Evolutionary conservation across 2,329 filamentous ascomycete species (phyloP).

Genomic region (Pseudogymnoascus sp.): DNA sequence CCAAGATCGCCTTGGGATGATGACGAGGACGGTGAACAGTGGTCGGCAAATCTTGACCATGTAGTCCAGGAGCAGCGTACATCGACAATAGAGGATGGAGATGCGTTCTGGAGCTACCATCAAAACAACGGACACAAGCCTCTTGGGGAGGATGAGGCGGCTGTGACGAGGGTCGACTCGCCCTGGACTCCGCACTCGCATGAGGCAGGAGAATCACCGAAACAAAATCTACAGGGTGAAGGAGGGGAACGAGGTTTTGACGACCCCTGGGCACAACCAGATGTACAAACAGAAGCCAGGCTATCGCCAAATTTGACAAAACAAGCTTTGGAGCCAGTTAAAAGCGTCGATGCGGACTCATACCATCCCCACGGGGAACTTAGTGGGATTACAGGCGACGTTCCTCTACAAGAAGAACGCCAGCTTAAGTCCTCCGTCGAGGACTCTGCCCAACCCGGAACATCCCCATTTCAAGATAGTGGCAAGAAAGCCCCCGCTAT

Average conservation of each 20-base stretch:
- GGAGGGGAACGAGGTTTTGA: background rate
- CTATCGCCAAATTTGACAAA: background rate
- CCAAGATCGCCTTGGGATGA: slow-evolving; percentile 23
- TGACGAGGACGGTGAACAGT: slow-evolving; percentile 23
- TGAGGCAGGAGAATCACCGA: background rate
- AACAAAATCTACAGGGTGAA: background rate
- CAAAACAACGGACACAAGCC: background rate
- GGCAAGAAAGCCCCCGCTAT: background rate
- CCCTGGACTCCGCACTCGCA: background rate
- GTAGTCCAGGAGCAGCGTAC: background rate
- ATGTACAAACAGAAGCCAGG: background rate
- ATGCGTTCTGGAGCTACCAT: background rate
- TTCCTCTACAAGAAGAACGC: background rate
- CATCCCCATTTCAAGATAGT: background rate
- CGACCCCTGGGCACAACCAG: background rate
- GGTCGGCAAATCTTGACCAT: slow-evolving; percentile 18
- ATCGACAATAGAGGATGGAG: background rate
- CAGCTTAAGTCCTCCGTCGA: background rate
- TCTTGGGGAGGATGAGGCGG: background rate
- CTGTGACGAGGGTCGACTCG: background rate
- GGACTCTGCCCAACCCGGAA: background rate
- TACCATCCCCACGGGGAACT: background rate
- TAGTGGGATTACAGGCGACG: background rate
- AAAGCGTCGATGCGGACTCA: background rate
- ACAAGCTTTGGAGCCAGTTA: background rate